Evolutionary conservation across 495 filamentous ascomycete species (phyloP).

Genomic region (Bryoglossum gracile): DNA sequence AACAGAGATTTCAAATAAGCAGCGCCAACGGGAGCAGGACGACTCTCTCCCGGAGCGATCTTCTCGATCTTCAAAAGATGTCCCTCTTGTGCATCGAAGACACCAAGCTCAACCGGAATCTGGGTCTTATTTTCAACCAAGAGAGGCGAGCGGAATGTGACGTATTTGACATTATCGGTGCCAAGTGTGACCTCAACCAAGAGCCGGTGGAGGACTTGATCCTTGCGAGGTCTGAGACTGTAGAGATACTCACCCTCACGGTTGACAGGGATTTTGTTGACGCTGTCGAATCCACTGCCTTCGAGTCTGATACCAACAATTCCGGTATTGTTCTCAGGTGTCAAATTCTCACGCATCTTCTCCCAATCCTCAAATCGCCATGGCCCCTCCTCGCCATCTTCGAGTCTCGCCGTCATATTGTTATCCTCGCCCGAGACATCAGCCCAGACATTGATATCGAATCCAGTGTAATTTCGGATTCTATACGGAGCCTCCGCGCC

Average conservation of each 20-base stretch:
- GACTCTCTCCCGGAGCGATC: constrained; percentile 82
- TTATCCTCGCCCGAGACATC: constrained; percentile 54
- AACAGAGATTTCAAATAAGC: constrained; percentile 84
- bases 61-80: constrained; percentile 97
- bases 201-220: constrained; percentile 76
- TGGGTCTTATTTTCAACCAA: constrained; percentile 96
- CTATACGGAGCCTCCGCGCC: constrained; percentile 87
- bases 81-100: constrained; percentile 81
- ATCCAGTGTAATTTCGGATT: constrained; percentile 92
- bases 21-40: constrained; percentile 88
- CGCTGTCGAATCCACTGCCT: constrained; percentile 84
- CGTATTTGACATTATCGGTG: constrained; percentile 91
- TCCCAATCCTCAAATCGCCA: constrained; percentile 97
- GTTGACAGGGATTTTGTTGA: constrained; percentile 81
- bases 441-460: constrained; percentile 77
- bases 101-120: constrained; percentile 90
- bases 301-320: constrained; percentile 78
- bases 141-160: constrained; percentile 92
- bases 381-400: constrained; percentile 82
- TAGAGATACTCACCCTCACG: constrained; percentile 92
- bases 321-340: constrained; percentile 70
- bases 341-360: constrained; percentile 84
- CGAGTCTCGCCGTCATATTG: constrained; percentile 63
- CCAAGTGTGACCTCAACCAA: constrained; percentile 89
- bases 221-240: constrained; percentile 73